phyloP scores from a whole-genome alignment of 805 yeast genomes.

The Torulaspora indica region DNA sequence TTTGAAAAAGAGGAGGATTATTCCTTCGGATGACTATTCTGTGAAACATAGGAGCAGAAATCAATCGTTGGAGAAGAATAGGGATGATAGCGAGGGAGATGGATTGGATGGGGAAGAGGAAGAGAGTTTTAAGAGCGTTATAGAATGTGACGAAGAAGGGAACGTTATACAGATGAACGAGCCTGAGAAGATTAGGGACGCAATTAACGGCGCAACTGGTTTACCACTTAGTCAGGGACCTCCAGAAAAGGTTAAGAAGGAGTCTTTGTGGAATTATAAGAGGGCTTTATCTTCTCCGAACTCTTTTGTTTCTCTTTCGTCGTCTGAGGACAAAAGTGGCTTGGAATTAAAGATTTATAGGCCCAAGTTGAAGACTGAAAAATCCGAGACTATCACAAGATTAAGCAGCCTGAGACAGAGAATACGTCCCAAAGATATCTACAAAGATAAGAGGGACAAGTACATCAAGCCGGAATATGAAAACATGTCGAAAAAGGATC shows the following conservation, averaged over 20 bases:
- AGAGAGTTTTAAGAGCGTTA: constrained; percentile 4
- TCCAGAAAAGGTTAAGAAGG: constrained; percentile 51
- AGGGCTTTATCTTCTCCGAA: constrained; percentile 14
- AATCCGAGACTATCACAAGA: constrained; percentile 35
- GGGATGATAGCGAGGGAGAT: not conserved
- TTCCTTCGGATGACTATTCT: constrained; percentile 25
- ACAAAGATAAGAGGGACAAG: constrained; percentile 14
- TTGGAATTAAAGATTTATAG: constrained; percentile 16
- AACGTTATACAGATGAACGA: constrained; percentile 40
- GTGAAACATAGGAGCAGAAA: constrained; percentile 6
- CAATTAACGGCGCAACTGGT: constrained; percentile 64
- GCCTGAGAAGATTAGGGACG: constrained; percentile 48
- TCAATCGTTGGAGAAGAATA: not conserved
- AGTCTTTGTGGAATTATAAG: constrained; percentile 48
- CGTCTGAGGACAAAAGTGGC: constrained; percentile 3
- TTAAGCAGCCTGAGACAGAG: constrained; percentile 32
- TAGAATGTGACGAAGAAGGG: constrained; percentile 23
- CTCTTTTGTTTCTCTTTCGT: constrained; percentile 5
- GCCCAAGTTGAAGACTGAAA: constrained; percentile 32
- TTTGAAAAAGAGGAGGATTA: constrained; percentile 31
- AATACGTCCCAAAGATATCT: constrained; percentile 18
- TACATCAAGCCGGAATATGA: constrained; percentile 5
- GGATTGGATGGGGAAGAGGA: constrained; percentile 2
- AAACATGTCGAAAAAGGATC: constrained; percentile 4
- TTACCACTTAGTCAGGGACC: constrained; percentile 69